Percentiles rank a stretch among this genome's conserved stretches.
Conservation (phyloP, 1,139 yeast genomes). For the Blastobotrys raffinosifermentans region DNA sequence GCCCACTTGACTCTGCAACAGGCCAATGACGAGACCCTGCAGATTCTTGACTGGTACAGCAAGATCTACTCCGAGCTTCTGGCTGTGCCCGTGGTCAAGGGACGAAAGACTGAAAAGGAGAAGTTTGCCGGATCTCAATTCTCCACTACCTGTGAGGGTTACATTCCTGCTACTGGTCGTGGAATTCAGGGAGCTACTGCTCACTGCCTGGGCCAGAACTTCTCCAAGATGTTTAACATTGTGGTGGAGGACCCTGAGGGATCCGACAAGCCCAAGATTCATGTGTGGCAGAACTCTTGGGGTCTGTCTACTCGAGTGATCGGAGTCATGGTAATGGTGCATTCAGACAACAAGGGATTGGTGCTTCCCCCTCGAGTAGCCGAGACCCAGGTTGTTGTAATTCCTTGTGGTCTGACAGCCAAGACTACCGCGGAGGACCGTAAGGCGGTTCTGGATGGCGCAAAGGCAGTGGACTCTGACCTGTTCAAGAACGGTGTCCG, state of each 20-base stretch:
- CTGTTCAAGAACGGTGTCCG: conserved; percentile 46
- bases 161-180: conserved; percentile 96
- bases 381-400: conserved; percentile 81
- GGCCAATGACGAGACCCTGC: conserved; percentile 77
- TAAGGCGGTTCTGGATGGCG: conserved; percentile 61
- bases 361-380: conserved; percentile 98
- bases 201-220: conserved; percentile 96
- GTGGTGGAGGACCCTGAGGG: conserved; percentile 87
- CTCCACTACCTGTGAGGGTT: conserved; percentile 96
- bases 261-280: conserved; percentile 70
- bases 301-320: conserved; percentile 97
- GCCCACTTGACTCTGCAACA: conserved; percentile 80
- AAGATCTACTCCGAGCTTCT: conserved; percentile 82
- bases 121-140: conserved; percentile 97
- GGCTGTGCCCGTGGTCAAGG: conserved; percentile 96
- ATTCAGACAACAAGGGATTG: conserved; percentile 96
- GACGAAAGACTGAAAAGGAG: conserved; percentile 94
- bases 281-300: conserved; percentile 98
- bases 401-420: conserved; percentile 92
- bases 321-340: conserved; percentile 99
- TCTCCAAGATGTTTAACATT: conserved; percentile 96
- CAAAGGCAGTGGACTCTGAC: conserved; percentile 43
- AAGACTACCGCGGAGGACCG: conserved; percentile 77
- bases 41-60: conserved; percentile 81
- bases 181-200: conserved; percentile 99